Evolutionary conservation across 2,329 filamentous ascomycete species (phyloP).

Genomic region (Blastomyces silverae): DNA sequence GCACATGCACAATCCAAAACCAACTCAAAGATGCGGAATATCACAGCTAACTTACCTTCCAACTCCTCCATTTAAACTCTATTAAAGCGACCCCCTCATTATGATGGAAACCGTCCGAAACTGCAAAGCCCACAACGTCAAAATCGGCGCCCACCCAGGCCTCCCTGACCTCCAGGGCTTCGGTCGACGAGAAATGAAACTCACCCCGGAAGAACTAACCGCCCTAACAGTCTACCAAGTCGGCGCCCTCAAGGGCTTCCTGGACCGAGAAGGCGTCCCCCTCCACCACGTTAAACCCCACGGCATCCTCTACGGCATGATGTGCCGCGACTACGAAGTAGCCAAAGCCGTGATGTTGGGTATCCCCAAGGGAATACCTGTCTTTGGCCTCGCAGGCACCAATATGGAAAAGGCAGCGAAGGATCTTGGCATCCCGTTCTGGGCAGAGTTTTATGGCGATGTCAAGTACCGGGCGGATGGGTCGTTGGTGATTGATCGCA

Average conservation of each 20-base stretch:
- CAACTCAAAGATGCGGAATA: neutral
- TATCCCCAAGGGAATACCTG: slow-evolving; percentile 45
- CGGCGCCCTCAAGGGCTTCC: slow-evolving; percentile 54
- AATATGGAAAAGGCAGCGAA: slow-evolving; percentile 49
- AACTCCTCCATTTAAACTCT: neutral
- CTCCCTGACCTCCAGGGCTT: slow-evolving; percentile 61
- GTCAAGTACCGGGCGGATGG: slow-evolving; percentile 50
- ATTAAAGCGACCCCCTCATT: slow-evolving; percentile 53
- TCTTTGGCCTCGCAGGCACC: slow-evolving; percentile 52
- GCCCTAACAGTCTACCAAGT: slow-evolving; percentile 57
- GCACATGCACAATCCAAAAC: neutral
- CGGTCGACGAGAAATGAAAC: slow-evolving; percentile 55
- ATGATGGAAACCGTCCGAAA: slow-evolving; percentile 55
- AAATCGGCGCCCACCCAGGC: slow-evolving; percentile 57
- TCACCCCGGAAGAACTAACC: slow-evolving; percentile 51
- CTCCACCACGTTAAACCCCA: slow-evolving; percentile 60
- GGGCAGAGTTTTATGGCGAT: slow-evolving; percentile 51
- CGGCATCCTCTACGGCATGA: slow-evolving; percentile 54
- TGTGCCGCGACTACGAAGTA: slow-evolving; percentile 47
- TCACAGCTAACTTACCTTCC: neutral
- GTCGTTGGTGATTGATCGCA: slow-evolving; percentile 51
- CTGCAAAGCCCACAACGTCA: slow-evolving; percentile 53
- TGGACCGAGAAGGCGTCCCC: slow-evolving; percentile 50
- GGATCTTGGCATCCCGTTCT: slow-evolving; percentile 49
- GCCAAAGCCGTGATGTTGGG: slow-evolving; percentile 50